Evolutionary conservation across 2,329 filamentous ascomycete genomes (phyloP).

Genomic region (Ophiostoma tasmaniense): DNA sequence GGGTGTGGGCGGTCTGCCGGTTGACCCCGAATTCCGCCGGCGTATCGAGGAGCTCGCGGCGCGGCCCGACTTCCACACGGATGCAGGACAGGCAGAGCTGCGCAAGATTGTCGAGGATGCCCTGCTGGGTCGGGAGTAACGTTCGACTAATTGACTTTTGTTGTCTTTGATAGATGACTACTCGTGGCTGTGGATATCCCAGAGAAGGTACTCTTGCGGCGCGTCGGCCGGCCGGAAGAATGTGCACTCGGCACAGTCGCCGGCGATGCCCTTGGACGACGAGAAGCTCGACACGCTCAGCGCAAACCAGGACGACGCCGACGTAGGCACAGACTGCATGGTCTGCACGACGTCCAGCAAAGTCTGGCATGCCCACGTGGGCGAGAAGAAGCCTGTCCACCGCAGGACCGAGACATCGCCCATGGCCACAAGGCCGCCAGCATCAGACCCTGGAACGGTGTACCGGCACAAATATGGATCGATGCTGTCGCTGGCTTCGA

Average conservation of each 20-base stretch:
- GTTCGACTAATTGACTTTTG: no score
- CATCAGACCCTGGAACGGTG: slow-evolving; percentile 36
- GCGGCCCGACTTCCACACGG: slow-evolving; percentile 72
- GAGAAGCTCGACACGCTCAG: slow-evolving; percentile 45
- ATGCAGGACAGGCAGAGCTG: slow-evolving; percentile 70
- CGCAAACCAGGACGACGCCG: slow-evolving; percentile 42
- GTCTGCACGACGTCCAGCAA: slow-evolving; percentile 38
- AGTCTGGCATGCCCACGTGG: slow-evolving; percentile 42
- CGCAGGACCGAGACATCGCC: slow-evolving; percentile 40
- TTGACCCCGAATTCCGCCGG: slow-evolving; percentile 74
- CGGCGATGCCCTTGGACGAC: slow-evolving; percentile 35
- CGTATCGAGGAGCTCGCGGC: slow-evolving; percentile 84
- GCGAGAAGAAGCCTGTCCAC: slow-evolving; percentile 51
- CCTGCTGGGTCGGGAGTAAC: slow-evolving; percentile 33
- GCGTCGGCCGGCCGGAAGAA: slow-evolving; percentile 44
- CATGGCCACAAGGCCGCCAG: background rate
- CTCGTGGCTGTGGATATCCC: slow-evolving; percentile 46
- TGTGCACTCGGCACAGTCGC: slow-evolving; percentile 42
- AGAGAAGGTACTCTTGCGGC: slow-evolving; percentile 49
- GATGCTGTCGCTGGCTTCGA: slow-evolving; percentile 48
- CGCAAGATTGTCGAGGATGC: slow-evolving; percentile 74
- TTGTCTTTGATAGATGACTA: slow-evolving; percentile 20
- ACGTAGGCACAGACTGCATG: slow-evolving; percentile 32
- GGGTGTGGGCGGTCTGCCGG: slow-evolving; percentile 34
- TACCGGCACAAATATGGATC: slow-evolving; percentile 66